Base-by-base conservation (phyloP, 108 stramenopile species). In the Fistulifera pelliculosa region DNA sequence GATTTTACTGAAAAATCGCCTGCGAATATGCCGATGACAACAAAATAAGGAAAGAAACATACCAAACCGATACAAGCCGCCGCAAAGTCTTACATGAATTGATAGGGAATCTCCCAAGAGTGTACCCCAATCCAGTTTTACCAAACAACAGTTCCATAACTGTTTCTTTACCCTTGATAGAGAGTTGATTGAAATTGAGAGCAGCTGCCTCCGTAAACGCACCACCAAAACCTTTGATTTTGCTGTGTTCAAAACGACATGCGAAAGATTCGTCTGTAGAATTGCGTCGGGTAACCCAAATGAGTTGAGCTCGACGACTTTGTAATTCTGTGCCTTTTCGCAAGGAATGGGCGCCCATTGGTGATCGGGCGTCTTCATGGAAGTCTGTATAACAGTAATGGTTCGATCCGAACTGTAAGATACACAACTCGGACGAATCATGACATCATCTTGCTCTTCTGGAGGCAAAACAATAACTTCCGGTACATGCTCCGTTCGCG, bases 181-280 rank as follows among this genome's bases (percentile, higher is more conserved):
- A 75, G 27, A 97, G 64, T 44, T 81, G 83, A 47, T 75, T 56
- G 45, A 81, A 96, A 56, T 96, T 94, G 44, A 89, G 61, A 13
- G 89, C 80, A 7, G 93, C 50, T 1, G 94, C 85, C 60, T 97
- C 96, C n/a, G 96, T 97, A 62, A 97, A 97, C 5, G 96, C 96
- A 7, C 88, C 96, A 0, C 96, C 96, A 69, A 97, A 97, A 23
- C 96, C 96, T 5, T 90, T 24, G 45, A 97, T 94, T 41, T 83
- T 77, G 31, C 38, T 26, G 4, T 80, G 70, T n/a, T 81, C 60
- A 83, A 83, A 35, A 80, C 61, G 11, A 56, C 40, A 3, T 42
- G 47, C 22, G 43, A 38, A 60, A 80, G 71, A 44, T 85, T 53
- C 12, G 73, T 67, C 17, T 70, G 27, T 17, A 90, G 58, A 24